Evolutionary conservation across 2,329 filamentous ascomycete species (phyloP), one percentile per base, ranked within the genome.

Genomic region (Phyllosticta citriasiana): DNA sequence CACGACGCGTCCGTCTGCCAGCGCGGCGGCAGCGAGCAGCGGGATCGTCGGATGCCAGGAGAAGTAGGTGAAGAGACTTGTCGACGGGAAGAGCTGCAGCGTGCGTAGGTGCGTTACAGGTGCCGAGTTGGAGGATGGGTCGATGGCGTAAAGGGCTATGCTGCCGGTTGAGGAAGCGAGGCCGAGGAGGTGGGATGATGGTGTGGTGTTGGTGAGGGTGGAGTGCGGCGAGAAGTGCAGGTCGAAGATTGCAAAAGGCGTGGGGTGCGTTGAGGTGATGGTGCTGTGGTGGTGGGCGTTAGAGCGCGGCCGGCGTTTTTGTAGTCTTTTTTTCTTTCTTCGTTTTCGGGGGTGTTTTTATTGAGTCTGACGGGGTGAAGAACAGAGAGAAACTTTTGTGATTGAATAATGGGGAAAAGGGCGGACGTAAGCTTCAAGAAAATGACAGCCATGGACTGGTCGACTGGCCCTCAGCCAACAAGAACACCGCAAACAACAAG

Each of bases 181-280:
- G 9, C 85, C 91, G 59, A 96, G 80, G 3, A 88, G 75, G 30
- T 79, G 63, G 71, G 57, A 69, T 19, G 40, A n/a, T 6, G 10
- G 10, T 16, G 33, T 47, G 14, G 40, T n/a, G 2, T n/a, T n/a
- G 19, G 1, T 22, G 19, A 22, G 19, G 19, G 19, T 22, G 19
- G 19, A 22, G 40, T 47, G 14, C 1, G 82, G 84, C 63, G 87
- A 84, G 72, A 97, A 97, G 67, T 92, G 89, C 30, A 97, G 78
- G 71, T 97, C 92, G 59, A 97, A 81, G 27, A 97, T 82, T 5
- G 90, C 92, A 58, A 86, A 90, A 3, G 85, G 82, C 24, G 88
- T 84, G 4, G 77, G 68, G 4, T 86, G 65, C 0, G 81, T 86
- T 69, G 89, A 83, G 4, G 87, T 68, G 61, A 81, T 76, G 1